These are phyloP conservation scores for Erodium texanum DNA, from an alignment of 441 rosid species.

Conservation along the genomic window DNA sequence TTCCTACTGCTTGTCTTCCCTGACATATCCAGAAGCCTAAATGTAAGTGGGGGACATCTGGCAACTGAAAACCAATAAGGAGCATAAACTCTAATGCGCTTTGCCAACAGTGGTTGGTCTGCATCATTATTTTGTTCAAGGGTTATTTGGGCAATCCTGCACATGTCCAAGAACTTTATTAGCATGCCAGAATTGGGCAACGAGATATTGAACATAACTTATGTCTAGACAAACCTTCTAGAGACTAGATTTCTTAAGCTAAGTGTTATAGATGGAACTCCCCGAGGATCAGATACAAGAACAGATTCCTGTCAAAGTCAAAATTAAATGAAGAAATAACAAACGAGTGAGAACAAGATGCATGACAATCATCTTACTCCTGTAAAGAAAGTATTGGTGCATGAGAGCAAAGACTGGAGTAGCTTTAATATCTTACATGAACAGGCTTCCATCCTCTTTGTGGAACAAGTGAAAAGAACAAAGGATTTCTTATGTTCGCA, in stretches of 20 bases:
- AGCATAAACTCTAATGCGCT: constrained; percentile 72
- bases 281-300: constrained; percentile 75
- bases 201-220: not conserved
- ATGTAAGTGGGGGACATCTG: constrained; percentile 80
- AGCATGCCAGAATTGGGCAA: constrained; percentile 21
- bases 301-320: constrained; percentile 65
- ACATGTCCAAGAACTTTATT: constrained; percentile 16
- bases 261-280: constrained; percentile 69
- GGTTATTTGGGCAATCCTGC: constrained; percentile 79
- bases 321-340: constrained; percentile 18
- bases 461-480: constrained; percentile 75
- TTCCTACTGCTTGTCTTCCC: constrained; percentile 50
- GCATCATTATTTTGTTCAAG: constrained; percentile 79
- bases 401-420: constrained; percentile 16
- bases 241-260: constrained; percentile 76
- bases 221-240: constrained; percentile 56
- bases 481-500: constrained; percentile 64
- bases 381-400: not conserved
- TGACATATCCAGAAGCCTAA: constrained; percentile 48
- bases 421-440: constrained; percentile 39
- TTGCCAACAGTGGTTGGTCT: constrained; percentile 47
- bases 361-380: not conserved
- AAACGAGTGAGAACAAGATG: not conserved
- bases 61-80: constrained; percentile 87
- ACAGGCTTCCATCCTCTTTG: constrained; percentile 87